Conservation (phyloP, 345 rosid genomes). For the Lepidium sativum region DNA sequence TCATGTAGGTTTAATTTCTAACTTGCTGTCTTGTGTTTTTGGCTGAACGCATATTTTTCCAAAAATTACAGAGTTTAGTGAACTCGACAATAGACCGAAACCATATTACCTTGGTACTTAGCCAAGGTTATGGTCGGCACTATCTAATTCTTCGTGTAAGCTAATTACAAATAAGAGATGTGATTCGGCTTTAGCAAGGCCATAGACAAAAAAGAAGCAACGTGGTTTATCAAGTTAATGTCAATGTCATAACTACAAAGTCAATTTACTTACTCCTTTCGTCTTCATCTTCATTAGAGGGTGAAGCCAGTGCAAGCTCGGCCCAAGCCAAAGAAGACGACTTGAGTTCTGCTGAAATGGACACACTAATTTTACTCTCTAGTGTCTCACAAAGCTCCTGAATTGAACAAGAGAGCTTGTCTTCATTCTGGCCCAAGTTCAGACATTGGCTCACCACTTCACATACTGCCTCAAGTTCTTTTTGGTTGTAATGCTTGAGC, state of each 20-base stretch:
- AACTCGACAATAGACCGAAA: background rate
- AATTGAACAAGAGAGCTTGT: constrained; percentile 34
- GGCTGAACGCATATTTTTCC: no score
- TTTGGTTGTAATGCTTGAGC: constrained; percentile 56
- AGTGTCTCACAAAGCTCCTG: constrained; percentile 42
- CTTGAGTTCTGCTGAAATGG: constrained; percentile 53
- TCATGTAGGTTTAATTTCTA: no score
- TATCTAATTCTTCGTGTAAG: background rate
- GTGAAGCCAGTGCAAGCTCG: constrained; percentile 69
- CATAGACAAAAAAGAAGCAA: background rate
- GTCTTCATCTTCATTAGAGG: constrained; percentile 24
- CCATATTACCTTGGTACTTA: background rate
- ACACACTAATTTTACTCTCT: constrained; percentile 68
- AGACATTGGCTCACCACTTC: constrained; percentile 71
- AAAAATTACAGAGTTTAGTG: no score
- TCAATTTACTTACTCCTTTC: constrained; percentile 5
- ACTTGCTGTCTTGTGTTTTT: no score
- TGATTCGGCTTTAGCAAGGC: background rate
- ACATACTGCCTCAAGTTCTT: constrained; percentile 68
- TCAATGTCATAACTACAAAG: background rate
- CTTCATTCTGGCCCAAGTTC: constrained; percentile 33
- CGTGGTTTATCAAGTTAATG: background rate
- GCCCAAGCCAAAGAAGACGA: constrained; percentile 97
- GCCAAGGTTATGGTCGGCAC: background rate
- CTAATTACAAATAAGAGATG: background rate